A percentile compares a stretch with the other conserved stretches of the same genome.
Evolutionary conservation across 148 eudicot species (phyloP).

Genomic region (Rhododendron mucronatum): DNA sequence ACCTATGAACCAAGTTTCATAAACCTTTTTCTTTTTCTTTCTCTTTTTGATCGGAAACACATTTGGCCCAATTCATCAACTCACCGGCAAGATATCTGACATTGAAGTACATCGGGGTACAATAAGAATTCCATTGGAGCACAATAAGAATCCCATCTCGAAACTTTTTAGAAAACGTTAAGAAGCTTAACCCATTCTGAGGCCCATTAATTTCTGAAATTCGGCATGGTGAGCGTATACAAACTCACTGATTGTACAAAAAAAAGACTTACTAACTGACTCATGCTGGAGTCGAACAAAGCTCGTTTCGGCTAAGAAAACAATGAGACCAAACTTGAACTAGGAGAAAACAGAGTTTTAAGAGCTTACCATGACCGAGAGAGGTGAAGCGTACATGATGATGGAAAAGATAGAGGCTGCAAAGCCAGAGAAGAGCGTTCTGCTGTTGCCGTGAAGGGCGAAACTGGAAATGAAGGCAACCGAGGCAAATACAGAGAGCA

Average conservation of each 20-base stretch:
- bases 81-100: too few relatives aligned
- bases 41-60: too few relatives aligned
- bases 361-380: slow-evolving; percentile 57
- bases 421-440: slow-evolving; percentile 69
- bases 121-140: too few relatives aligned
- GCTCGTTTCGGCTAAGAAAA: not conserved
- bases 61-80: too few relatives aligned
- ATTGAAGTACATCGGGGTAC: too few relatives aligned
- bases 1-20: not conserved
- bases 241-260: too few relatives aligned
- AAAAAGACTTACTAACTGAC: not conserved
- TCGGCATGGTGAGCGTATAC: too few relatives aligned
- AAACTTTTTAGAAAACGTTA: too few relatives aligned
- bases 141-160: too few relatives aligned
- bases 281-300: not conserved
- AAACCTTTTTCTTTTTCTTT: not conserved
- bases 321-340: not conserved
- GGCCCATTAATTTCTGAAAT: too few relatives aligned
- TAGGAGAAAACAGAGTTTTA: not conserved
- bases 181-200: too few relatives aligned
- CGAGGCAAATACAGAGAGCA: slow-evolving; percentile 39
- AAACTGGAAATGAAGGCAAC: slow-evolving; percentile 60
- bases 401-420: slow-evolving; percentile 76
- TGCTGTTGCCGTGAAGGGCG: slow-evolving; percentile 56
- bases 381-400: slow-evolving; percentile 83